A percentile compares a stretch with the other conserved stretches of the same genome.
These are phyloP conservation scores for Pyricularia sp. DNA, from an alignment of 2,329 filamentous ascomycete genomes.

Conservation along the genomic window DNA sequence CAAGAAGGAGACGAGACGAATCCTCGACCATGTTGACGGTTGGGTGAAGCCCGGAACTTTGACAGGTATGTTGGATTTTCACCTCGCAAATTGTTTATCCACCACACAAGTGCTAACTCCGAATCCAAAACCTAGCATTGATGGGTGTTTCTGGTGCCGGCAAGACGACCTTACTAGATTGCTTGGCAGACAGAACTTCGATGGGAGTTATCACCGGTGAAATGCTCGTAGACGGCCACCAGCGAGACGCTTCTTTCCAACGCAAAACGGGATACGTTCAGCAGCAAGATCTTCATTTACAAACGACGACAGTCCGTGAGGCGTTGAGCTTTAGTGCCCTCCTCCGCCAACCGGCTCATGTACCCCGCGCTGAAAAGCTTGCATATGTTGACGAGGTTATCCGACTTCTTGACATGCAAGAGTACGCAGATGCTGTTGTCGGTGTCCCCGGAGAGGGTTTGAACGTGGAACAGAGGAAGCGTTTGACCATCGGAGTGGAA, in stretches of 20 bases:
- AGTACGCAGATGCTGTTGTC: constrained; percentile 57
- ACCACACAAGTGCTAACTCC: neutral
- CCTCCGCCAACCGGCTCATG: constrained; percentile 44
- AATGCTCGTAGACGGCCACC: constrained; percentile 52
- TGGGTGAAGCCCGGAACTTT: constrained; percentile 87
- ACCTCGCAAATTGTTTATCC: neutral
- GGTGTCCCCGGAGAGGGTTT: constrained; percentile 52
- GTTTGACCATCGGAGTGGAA: constrained; percentile 53
- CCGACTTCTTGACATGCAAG: constrained; percentile 56
- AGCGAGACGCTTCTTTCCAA: constrained; percentile 33
- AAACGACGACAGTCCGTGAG: constrained; percentile 46
- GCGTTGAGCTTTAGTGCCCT: constrained; percentile 46
- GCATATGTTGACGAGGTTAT: constrained; percentile 56
- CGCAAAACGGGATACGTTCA: constrained; percentile 60
- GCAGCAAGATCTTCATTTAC: constrained; percentile 52
- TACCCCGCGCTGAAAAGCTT: constrained; percentile 47
- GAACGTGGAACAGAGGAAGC: constrained; percentile 53
- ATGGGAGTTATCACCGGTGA: constrained; percentile 57
- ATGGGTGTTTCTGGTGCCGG: constrained; percentile 57
- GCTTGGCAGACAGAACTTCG: constrained; percentile 45
- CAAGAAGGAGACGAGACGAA: constrained; percentile 59
- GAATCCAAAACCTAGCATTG: constrained; percentile 38
- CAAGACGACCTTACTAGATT: constrained; percentile 52
- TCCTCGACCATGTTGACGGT: constrained; percentile 73
- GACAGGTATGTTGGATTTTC: constrained; percentile 29